Base-by-base conservation (phyloP, 257 asterid species). In the Lycium ferocissimum region DNA sequence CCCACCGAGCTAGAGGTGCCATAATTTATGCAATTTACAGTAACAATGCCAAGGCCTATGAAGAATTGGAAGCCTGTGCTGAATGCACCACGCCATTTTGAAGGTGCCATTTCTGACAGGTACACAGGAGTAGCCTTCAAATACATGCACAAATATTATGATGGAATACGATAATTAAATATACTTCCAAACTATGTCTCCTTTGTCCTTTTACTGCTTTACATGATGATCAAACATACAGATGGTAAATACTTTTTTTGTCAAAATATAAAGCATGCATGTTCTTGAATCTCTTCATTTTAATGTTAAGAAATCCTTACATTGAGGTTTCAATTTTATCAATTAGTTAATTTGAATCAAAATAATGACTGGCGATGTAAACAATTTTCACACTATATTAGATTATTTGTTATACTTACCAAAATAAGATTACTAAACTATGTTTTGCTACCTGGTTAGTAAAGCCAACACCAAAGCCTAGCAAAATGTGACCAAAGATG, bases 1-100 rank as follows among this genome's bases (percentile, higher is more conserved):
- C 98, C 99, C 93, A 58, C 93, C 20, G 33, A 87, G 73, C 18
- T 33, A 49, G 85, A 40, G 1, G 85, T 70, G 66, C 62, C 89
- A 18, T 20, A 87, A 37, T 84, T 84, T 20, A 84, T 33, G 67
- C 84, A 80, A 37, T 51, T 62, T 6, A 76, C 84, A 20, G 57
- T 45, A 5, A 87, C 22, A 6, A 84, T 81, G 0, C 87, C 85
- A 4, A 81, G 8, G 53, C 78, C 85, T 9, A 81, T 38, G 84
- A 84, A 87, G 22, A 84, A 72, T 10, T 84, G 85, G 73, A 87
- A 87, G 15, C 67, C 86, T 2, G 82, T 81, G 84, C 61, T 84
- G 81, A 87, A 84, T 71, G 89, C 87, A 35, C 84, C 86, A 5
- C 87, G 33, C 85, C 84, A 84, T 72, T 70, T 84, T 7, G 87